phyloP scores from a whole-genome alignment of 164 flowering plant genomes.

The Protea cynaroides region DNA sequence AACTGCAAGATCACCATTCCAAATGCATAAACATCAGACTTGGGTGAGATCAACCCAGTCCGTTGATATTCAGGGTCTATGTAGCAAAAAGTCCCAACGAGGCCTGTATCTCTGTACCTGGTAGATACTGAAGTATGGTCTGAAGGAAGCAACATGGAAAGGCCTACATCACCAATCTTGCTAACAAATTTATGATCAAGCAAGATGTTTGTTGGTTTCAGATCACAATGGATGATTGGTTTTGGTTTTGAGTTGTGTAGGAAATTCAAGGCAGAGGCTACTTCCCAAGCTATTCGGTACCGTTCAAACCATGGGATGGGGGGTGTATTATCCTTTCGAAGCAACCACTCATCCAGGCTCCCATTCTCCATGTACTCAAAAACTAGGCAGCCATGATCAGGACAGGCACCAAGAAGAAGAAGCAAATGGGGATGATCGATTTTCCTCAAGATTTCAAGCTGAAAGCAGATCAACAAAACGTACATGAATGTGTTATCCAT shows the following conservation, averaged over 20 bases:
- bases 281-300: conserved; percentile 81
- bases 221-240: conserved; percentile 80
- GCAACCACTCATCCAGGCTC: conserved; percentile 63
- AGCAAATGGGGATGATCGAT: conserved; percentile 84
- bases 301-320: conserved; percentile 84
- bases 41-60: conserved; percentile 58
- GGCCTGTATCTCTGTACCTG: conserved; percentile 41
- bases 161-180: conserved; percentile 93
- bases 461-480: conserved; percentile 19
- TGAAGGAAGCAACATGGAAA: conserved; percentile 47
- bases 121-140: conserved; percentile 27
- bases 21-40: conserved; percentile 82
- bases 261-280: conserved; percentile 73
- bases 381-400: conserved; percentile 70
- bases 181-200: conserved; percentile 76
- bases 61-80: conserved; percentile 96
- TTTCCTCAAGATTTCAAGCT: conserved; percentile 81
- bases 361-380: conserved; percentile 96
- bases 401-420: conserved; percentile 88
- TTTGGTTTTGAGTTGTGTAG: conserved; percentile 79
- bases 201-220: conserved; percentile 91
- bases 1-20: conserved; percentile 84
- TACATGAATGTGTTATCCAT: too few relatives aligned
- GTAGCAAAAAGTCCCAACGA: conserved; percentile 78
- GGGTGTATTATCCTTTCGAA: conserved; percentile 36